Conservation (phyloP, 179 eudicot species). For the Spergularia azorica region DNA sequence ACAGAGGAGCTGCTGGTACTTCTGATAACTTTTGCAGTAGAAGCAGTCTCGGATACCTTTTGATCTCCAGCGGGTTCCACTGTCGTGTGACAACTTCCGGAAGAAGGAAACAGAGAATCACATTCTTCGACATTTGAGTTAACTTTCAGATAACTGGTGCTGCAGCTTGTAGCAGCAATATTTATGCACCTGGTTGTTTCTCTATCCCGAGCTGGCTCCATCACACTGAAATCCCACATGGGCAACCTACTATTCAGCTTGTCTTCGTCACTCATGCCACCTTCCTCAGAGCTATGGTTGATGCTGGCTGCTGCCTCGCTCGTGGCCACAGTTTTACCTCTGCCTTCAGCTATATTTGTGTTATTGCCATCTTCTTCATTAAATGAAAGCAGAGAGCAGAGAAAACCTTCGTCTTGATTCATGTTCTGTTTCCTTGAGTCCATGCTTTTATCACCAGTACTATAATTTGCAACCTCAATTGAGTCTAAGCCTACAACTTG, state of each 20-base stretch:
- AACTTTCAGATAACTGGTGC: background rate
- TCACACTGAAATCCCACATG: background rate
- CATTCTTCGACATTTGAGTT: background rate
- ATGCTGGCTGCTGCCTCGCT: background rate
- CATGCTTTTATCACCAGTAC: background rate
- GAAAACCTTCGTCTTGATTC: background rate
- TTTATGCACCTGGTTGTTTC: background rate
- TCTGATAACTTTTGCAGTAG: background rate
- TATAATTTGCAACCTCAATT: constrained; percentile 17
- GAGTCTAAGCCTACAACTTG: background rate
- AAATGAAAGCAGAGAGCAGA: background rate
- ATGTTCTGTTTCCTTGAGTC: background rate
- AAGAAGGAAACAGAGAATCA: background rate
- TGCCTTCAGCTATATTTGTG: background rate
- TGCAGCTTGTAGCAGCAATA: background rate
- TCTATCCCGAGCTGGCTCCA: background rate
- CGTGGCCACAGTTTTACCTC: background rate
- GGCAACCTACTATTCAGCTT: background rate
- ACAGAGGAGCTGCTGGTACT: background rate
- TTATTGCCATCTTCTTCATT: background rate
- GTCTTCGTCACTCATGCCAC: background rate
- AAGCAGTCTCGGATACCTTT: background rate
- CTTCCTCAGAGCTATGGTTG: background rate
- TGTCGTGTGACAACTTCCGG: background rate
- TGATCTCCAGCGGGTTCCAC: background rate